Evolutionary conservation across 148 eudicot species (phyloP).

Genomic region (Rhododendron simsii): DNA sequence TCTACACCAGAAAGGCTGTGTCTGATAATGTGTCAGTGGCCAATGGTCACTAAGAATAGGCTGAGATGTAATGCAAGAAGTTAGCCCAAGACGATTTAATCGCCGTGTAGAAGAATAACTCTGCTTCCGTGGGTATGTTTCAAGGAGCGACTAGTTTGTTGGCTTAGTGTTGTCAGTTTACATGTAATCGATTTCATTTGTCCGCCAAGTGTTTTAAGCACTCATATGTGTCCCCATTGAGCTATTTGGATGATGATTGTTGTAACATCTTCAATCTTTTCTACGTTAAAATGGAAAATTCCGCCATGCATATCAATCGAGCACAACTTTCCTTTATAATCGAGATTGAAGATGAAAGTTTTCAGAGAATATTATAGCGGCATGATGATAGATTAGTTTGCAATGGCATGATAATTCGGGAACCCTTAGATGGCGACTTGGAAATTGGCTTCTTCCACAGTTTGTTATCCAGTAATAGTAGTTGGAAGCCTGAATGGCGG

Average conservation of each 20-base stretch:
- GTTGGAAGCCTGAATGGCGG: too few relatives aligned
- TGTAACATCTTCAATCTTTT: background rate
- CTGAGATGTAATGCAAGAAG: background rate
- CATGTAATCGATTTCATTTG: background rate
- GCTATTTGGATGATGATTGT: background rate
- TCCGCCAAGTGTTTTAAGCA: background rate
- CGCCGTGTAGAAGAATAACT: constrained; percentile 7
- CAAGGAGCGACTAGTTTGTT: constrained; percentile 3
- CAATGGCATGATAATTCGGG: background rate
- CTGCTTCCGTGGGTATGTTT: background rate
- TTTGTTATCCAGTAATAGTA: background rate
- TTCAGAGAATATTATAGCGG: background rate
- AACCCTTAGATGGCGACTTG: background rate
- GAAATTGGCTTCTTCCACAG: background rate
- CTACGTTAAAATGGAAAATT: background rate
- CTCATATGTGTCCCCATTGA: background rate
- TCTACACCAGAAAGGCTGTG: constrained; percentile 51
- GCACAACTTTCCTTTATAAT: background rate
- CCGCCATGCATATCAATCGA: background rate
- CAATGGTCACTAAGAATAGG: constrained; percentile 47
- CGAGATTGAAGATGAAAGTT: background rate
- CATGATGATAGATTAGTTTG: background rate
- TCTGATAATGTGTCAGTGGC: constrained; percentile 28
- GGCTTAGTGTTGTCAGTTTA: background rate
- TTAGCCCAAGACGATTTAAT: background rate